phyloP scores from a whole-genome alignment of 2,329 filamentous ascomycete species.

The Exophiala phaeomuriformis region DNA sequence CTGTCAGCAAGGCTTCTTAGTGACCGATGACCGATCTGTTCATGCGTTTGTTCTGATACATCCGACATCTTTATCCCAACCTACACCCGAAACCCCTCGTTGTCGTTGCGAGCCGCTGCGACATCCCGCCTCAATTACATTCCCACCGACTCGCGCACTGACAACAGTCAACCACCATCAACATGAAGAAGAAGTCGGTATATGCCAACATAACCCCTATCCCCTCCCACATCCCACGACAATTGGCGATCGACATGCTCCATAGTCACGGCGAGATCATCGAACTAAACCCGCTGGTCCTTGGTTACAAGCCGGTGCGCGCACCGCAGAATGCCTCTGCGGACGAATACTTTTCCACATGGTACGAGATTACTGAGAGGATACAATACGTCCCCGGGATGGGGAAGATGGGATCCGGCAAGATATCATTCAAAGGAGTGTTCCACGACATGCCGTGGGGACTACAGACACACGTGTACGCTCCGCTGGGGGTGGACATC shows the following conservation, averaged over 20 bases:
- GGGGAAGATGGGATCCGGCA: conserved; percentile 38
- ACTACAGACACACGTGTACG: conserved; percentile 75
- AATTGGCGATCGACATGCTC: conserved; percentile 64
- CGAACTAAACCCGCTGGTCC: conserved; percentile 75
- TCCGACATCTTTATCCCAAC: background rate
- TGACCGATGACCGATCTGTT: too few species aligned
- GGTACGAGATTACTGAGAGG: conserved; percentile 73
- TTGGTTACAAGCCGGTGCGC: conserved; percentile 60
- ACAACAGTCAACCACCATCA: background rate
- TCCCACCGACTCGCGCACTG: background rate
- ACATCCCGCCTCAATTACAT: background rate
- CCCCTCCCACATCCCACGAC: conserved; percentile 59
- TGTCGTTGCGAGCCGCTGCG: background rate
- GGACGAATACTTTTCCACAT: conserved; percentile 65
- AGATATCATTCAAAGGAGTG: conserved; percentile 70
- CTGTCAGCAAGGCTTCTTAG: too few species aligned
- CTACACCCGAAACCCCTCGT: too few species aligned
- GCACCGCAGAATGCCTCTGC: conserved; percentile 58
- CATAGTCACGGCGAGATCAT: conserved; percentile 78
- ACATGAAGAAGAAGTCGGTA: conserved; percentile 22
- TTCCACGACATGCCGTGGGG: conserved; percentile 69
- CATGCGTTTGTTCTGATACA: too few species aligned
- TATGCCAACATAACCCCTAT: conserved; percentile 59
- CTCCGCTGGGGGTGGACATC: conserved; percentile 72
- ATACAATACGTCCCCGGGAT: conserved; percentile 65